Evolutionary conservation across 192 early-diverging fungal species (phyloP), one percentile per base, ranked within the genome.

Genomic region (Linnemannia zychae): DNA sequence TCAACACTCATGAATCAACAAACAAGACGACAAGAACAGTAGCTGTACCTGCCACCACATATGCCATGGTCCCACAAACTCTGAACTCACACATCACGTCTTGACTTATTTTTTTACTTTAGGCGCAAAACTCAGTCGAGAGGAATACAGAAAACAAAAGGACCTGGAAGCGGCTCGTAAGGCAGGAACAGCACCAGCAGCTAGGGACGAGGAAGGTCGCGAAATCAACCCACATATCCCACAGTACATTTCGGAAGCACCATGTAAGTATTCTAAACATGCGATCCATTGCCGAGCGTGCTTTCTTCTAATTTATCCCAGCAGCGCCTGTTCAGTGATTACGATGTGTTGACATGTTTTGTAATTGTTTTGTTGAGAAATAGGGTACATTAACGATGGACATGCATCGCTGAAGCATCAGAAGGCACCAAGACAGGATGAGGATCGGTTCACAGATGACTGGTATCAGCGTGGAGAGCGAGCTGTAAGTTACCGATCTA

Each of bases 161-260:
- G 97, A 97, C 76, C 91, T 99, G 69, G 98, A 99, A 71, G 97
- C 97, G 13, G 97, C 98, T 71, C 94, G 98, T 71, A 99, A 98
- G 82, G 97, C 98, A 11, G 96, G 96, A 77, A 96, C 96, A 38
- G 96, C 96, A 15, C 94, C 96, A 31, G 93, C 96, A 22, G 96
- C 95, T 67, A 87, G 94, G 5, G 96, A 97, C 87, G 95, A 94
- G 34, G 94, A 95, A 50, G 99, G 98, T 48, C 93, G 93, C 33
- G 95, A 96, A 79, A 99, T 99, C 90, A 99, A 99, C 85, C 99
- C 99, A 24, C 98, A 99, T 84, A 99, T 99, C 66, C 99, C 99
- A 7, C 93, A 98, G 74, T 99, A 96, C 87, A 99, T 99, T 89
- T 94, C 96, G 16, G 93, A 98, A 53, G 97, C 97, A 65, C 98